Conservation (phyloP, 2,329 filamentous ascomycete species). For the Colletotrichum phormii region DNA sequence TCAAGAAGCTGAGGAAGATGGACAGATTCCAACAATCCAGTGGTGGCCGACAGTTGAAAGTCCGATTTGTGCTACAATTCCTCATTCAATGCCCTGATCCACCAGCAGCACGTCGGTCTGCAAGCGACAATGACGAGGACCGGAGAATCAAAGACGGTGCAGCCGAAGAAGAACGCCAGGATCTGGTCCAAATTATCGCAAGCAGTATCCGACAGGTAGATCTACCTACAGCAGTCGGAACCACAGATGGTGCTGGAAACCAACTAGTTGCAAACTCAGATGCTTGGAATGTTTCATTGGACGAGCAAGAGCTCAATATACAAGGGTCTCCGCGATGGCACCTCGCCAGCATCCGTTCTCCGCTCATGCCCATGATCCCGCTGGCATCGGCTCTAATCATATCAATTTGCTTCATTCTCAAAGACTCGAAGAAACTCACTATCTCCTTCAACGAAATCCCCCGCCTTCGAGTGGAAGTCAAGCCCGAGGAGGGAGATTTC, state of each 20-base stretch:
- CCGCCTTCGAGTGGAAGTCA: slow-evolving; percentile 5
- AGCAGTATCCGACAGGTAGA: not conserved
- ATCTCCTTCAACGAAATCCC: slow-evolving; percentile 4
- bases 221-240: not conserved
- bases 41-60: not conserved
- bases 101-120: not conserved
- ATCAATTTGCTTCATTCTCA: not conserved
- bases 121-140: not conserved
- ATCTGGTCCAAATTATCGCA: not conserved
- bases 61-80: not conserved
- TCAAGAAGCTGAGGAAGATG: not conserved
- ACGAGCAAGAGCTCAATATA: not conserved
- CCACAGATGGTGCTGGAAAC: not conserved
- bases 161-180: not conserved
- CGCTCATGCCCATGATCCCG: not conserved
- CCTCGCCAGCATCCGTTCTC: slow-evolving; percentile 5
- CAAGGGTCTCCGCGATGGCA: not conserved
- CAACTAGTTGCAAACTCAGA: no score
- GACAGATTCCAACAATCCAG: not conserved
- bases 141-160: not conserved
- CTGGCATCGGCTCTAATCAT: not conserved
- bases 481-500: not conserved
- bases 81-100: not conserved
- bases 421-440: not conserved
- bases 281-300: not conserved